These are phyloP conservation scores for Trichoderma breve DNA, from an alignment of 2,329 filamentous ascomycete genomes.

Conservation along the genomic window DNA sequence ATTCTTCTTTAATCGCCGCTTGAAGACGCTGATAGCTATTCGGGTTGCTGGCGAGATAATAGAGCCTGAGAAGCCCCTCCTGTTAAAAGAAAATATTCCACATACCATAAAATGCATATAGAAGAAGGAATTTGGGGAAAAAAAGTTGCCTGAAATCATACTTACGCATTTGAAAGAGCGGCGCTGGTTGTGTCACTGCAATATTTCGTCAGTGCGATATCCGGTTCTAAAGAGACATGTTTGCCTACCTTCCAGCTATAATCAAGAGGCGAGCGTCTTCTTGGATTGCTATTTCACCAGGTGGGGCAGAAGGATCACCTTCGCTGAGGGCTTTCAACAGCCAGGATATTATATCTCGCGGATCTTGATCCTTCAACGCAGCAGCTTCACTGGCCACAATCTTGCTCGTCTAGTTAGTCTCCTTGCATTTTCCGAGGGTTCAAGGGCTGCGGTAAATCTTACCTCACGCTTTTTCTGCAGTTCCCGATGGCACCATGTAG, in stretches of 20 bases:
- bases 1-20: neutral
- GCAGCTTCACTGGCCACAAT: neutral
- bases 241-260: constrained; percentile 4
- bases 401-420: neutral
- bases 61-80: neutral
- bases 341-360: constrained; percentile 13
- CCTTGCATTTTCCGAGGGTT: neutral
- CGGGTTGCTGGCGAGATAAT: neutral
- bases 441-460: neutral
- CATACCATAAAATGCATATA: neutral
- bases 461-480: constrained; percentile 19
- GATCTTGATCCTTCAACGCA: neutral
- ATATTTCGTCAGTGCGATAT: neutral
- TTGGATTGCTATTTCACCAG: constrained; percentile 9
- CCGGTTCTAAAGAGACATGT: neutral
- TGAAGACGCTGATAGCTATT: neutral
- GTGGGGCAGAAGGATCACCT: constrained; percentile 2
- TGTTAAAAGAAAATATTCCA: neutral
- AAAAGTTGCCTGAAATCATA: neutral
- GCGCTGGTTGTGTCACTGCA: neutral
- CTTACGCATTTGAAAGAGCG: constrained; percentile 10
- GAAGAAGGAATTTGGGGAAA: too few relatives aligned
- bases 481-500: constrained; percentile 29
- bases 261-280: constrained; percentile 15
- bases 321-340: neutral